Base-by-base conservation (phyloP, 441 rosid genomes). In the Gossypium davidsonii region DNA sequence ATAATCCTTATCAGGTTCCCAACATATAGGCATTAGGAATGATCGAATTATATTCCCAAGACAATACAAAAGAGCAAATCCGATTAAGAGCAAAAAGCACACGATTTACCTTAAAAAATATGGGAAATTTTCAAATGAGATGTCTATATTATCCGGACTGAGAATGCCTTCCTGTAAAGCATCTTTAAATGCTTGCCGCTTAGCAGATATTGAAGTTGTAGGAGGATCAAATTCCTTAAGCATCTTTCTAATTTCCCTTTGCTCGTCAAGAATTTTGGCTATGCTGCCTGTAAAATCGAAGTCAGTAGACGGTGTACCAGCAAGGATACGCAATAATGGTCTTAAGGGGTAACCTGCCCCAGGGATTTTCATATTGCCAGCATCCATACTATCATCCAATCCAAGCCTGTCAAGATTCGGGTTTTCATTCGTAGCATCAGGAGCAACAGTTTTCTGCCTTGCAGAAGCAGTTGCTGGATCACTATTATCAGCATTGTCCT, bases 111-210 rank as follows among this genome's bases (percentile, higher is more conserved):
- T 93, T 67, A 96, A 75, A 73, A 79, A 96, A 73, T 96, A 96
- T 14, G 99, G 98, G 75, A 96, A 93, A 65, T 73, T 83, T 65
- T 92, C 93, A 65, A 93, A 89, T 61, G 98, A 87, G 78, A 92
- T 83, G 6, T 92, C 98, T 71, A 93, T 85, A 56, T 78, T 80
- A 66, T 86, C 82, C 53, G 96, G 85, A 82, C 73, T 81, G 46
- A 90, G 83, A 82, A 90, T 79, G 77, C 91, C 89, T 79, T 86
- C 92, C 72, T 75, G 85, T 66, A 96, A 76, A 84, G 85, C 83
- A 63, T 93, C 94, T 78, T 85, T 93, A 63, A 80, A 89, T 0
- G 91, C 84, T 76, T 89, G 93, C 55, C 92, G 85, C 82, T 88
- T 85, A 76, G 85, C 79, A 55, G 90, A 88, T 79, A 82, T 78